Conservation (phyloP, 2,329 filamentous ascomycete species). For the Colletotrichum scovillei region DNA sequence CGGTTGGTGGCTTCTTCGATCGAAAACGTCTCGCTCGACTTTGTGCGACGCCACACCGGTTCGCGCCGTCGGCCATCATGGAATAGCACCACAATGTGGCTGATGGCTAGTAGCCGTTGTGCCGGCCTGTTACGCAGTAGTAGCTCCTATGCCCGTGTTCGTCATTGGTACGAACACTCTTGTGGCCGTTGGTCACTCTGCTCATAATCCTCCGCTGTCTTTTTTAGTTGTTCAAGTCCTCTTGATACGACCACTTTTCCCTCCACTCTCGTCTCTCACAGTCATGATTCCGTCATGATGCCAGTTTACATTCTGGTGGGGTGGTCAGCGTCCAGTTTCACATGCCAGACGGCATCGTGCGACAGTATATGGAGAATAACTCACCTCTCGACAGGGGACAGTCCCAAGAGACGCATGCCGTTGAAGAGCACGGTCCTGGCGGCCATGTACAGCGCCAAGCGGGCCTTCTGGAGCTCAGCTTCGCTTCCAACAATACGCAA, state of each 20-base stretch:
- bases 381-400: constrained; percentile 75
- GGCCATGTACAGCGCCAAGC: constrained; percentile 82
- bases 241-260: not conserved
- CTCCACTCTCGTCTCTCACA: constrained; percentile 1
- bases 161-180: not conserved
- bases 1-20: constrained; percentile 3
- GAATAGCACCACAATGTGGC: constrained; percentile 7
- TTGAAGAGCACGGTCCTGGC: constrained; percentile 82
- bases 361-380: not conserved
- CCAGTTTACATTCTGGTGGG: constrained; percentile 33
- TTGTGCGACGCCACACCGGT: constrained; percentile 22
- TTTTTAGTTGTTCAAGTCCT: not conserved
- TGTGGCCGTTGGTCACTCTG: not conserved
- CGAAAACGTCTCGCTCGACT: constrained; percentile 8
- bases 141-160: not conserved
- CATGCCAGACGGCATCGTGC: constrained; percentile 1
- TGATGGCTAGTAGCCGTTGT: constrained; percentile 17
- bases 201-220: not conserved
- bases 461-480: constrained; percentile 74
- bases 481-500: constrained; percentile 86
- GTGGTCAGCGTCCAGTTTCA: constrained; percentile 23
- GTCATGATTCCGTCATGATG: not conserved
- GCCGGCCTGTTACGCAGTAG: constrained; percentile 6
- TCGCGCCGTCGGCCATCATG: not conserved
- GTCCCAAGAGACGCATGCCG: constrained; percentile 83